A percentile compares a stretch with the other conserved stretches of the same genome.
phyloP scores from a whole-genome alignment of 2,329 filamentous ascomycete species.

The Diaporthe citrichinensis region DNA sequence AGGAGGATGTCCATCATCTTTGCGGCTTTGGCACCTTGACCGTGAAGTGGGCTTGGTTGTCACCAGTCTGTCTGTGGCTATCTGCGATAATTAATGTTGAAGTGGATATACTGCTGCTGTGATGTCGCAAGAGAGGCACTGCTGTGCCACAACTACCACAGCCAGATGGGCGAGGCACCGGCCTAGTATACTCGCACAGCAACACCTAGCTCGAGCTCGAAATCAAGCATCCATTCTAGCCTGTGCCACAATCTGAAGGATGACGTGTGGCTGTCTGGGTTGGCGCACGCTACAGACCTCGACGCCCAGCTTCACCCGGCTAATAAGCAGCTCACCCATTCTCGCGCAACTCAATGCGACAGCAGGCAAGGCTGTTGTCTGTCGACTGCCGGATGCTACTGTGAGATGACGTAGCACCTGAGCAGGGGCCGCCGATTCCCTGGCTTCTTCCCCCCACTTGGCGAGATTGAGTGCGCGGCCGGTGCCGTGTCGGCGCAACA shows the following conservation, averaged over 20 bases:
- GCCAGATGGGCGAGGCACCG: slow-evolving; percentile 3
- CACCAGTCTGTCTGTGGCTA: neutral
- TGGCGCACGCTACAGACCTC: neutral
- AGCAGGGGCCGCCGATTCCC: slow-evolving; percentile 19
- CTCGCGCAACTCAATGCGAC: slow-evolving; percentile 15
- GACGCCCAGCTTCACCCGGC: neutral
- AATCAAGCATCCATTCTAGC: slow-evolving; percentile 3
- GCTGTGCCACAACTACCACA: neutral
- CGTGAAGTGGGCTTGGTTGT: neutral
- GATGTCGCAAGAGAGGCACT: neutral
- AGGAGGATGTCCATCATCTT: slow-evolving; percentile 75
- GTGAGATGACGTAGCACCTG: slow-evolving; percentile 34
- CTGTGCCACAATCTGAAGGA: neutral
- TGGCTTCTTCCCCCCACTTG: neutral
- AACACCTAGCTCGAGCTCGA: neutral
- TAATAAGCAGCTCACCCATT: neutral
- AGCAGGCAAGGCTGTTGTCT: slow-evolving; percentile 13
- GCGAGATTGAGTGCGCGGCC: slow-evolving; percentile 30
- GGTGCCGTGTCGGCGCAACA: slow-evolving; percentile 28
- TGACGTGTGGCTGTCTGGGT: slow-evolving; percentile 20
- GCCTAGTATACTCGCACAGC: slow-evolving; percentile 1
- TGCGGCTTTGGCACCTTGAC: slow-evolving; percentile 1
- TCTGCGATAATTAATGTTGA: neutral
- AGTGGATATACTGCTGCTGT: neutral
- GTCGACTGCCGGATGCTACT: slow-evolving; percentile 23